Evolutionary conservation across 2,329 filamentous ascomycete genomes (phyloP).

Genomic region (Fusarium sp.): DNA sequence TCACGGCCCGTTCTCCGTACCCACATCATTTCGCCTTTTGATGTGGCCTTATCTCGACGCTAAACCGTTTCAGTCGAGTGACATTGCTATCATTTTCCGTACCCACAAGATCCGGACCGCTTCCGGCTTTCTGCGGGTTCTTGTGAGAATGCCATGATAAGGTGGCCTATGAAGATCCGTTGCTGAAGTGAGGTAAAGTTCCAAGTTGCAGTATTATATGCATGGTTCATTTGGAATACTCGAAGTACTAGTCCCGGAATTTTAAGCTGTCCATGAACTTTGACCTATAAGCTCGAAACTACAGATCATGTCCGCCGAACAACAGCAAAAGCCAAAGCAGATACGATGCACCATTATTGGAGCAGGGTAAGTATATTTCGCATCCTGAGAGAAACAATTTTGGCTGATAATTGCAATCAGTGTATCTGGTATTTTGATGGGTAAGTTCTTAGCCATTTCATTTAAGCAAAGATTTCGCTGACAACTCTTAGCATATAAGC

Average conservation of each 20-base stretch:
- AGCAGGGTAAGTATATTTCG: neutral
- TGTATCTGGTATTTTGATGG: neutral
- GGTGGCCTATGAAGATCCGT: no score
- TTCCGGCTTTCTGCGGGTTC: neutral
- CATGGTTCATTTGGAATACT: no score
- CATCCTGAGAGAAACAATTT: accelerated
- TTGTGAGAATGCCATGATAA: neutral
- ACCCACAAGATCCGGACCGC: neutral
- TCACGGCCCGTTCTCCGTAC: neutral
- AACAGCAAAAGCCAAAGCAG: neutral
- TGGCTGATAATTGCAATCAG: accelerated
- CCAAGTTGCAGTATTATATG: no score
- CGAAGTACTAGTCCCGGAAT: accelerated
- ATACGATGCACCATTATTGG: neutral
- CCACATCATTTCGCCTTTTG: neutral
- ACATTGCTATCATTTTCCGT: neutral
- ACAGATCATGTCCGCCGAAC: neutral
- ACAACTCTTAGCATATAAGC: conserved; percentile 42
- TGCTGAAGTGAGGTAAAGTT: no score
- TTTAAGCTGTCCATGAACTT: accelerated
- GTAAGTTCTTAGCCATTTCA: neutral
- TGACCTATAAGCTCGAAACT: neutral
- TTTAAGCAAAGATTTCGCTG: accelerated
- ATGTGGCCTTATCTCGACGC: neutral
- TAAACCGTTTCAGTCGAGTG: neutral